Evolutionary conservation across 2,329 filamentous ascomycete species (phyloP).

Genomic region (Cladosporium cucumerinum): DNA sequence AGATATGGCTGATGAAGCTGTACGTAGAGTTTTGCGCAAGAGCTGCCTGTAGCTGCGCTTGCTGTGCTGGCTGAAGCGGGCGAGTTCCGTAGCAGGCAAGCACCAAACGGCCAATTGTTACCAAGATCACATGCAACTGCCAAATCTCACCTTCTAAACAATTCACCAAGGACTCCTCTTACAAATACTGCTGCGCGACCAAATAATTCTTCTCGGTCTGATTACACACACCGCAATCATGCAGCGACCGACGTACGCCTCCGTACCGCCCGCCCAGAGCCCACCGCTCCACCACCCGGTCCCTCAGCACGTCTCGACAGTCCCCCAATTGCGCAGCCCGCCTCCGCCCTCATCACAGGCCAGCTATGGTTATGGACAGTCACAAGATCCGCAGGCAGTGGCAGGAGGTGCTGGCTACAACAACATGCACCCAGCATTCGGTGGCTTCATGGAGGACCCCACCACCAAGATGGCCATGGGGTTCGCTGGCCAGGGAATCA

Average conservation of each 20-base stretch:
- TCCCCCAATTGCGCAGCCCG: conserved; percentile 93
- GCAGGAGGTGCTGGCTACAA: conserved; percentile 21
- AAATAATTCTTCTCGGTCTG: neutral
- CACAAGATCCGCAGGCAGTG: conserved; percentile 42
- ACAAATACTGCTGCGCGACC: neutral
- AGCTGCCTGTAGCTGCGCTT: no score
- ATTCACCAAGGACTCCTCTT: neutral
- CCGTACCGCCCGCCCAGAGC: conserved; percentile 70
- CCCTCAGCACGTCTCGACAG: conserved; percentile 96
- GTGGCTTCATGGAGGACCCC: conserved; percentile 92
- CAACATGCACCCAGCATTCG: conserved; percentile 62
- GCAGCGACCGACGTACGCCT: conserved; percentile 80
- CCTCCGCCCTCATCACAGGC: conserved; percentile 69
- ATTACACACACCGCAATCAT: conserved; percentile 50
- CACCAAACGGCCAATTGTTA: conserved; percentile 11
- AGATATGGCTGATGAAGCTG: no score
- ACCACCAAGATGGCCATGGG: conserved; percentile 93
- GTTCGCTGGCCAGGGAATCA: conserved; percentile 70
- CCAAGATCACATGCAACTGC: neutral
- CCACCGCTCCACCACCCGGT: conserved; percentile 95
- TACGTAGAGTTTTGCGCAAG: no score
- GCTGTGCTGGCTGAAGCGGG: no score
- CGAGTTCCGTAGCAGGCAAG: conserved; percentile 7
- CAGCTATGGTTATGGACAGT: conserved; percentile 59
- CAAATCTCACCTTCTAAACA: neutral